Evolutionary conservation across 225 moss, liverwort and hornwort genomes (phyloP).

Genomic region (Physcomitrium patens): DNA sequence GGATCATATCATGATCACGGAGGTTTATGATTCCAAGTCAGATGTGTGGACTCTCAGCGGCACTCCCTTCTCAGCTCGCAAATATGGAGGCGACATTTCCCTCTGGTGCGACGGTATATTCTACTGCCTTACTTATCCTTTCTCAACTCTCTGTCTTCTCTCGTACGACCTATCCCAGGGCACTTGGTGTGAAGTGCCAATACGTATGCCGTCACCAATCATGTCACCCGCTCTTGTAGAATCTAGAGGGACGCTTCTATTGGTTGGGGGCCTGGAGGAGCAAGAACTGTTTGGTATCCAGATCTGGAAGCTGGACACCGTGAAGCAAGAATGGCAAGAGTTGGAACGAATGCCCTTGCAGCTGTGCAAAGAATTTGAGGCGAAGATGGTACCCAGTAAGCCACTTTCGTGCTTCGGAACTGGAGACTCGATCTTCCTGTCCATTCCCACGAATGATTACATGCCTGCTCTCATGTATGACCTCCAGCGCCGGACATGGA

Average conservation of each 20-base stretch:
- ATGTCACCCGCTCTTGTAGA: conserved; percentile 44
- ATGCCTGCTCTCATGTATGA: conserved; percentile 35
- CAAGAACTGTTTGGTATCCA: conserved; percentile 33
- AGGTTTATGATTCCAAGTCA: conserved; percentile 37
- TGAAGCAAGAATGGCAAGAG: conserved; percentile 31
- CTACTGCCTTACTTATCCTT: conserved; percentile 40
- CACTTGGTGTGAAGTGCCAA: conserved; percentile 34
- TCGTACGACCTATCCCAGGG: conserved; percentile 31
- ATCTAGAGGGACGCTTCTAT: conserved; percentile 28
- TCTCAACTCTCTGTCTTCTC: conserved; percentile 41
- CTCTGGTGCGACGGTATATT: conserved; percentile 37
- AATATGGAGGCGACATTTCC: conserved; percentile 31
- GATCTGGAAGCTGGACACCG: conserved; percentile 38
- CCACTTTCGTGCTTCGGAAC: conserved; percentile 33
- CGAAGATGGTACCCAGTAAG: conserved; percentile 35
- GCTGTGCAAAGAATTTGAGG: conserved; percentile 36
- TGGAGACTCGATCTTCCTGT: conserved; percentile 32
- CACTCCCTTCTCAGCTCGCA: conserved; percentile 32
- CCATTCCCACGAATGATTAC: conserved; percentile 26
- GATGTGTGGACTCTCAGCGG: conserved; percentile 36
- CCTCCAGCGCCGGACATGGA: conserved; percentile 17
- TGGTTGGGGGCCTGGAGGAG: conserved; percentile 39
- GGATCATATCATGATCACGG: conserved; percentile 45
- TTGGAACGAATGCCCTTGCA: conserved; percentile 34
- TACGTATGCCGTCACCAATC: conserved; percentile 37